Evolutionary conservation across 202 grass and related monocot genomes (phyloP).

Genomic region (Panicum virgatum): DNA sequence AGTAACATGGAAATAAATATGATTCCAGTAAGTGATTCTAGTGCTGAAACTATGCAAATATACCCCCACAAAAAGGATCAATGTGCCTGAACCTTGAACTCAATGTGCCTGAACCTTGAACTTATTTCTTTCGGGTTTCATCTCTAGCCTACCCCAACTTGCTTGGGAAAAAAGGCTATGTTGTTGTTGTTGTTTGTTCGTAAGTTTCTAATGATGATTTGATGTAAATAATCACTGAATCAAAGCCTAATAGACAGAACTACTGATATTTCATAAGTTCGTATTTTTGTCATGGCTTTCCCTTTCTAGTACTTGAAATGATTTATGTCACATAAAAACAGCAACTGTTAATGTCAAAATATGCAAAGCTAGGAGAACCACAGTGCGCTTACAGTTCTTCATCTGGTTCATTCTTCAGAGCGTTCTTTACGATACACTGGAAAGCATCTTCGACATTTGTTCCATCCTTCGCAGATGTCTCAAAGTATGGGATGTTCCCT

Average conservation of each 20-base stretch:
- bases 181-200: too few species aligned
- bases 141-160: too few species aligned
- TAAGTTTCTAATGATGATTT: not conserved
- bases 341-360: not conserved
- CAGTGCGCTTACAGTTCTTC: conserved; percentile 78
- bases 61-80: not conserved
- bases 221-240: not conserved
- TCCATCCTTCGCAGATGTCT: conserved; percentile 97
- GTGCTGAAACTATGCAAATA: not conserved
- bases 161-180: too few species aligned
- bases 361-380: conserved; percentile 5
- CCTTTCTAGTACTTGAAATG: not conserved
- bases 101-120: too few species aligned
- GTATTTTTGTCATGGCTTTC: not conserved
- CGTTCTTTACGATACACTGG: conserved; percentile 83
- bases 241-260: not conserved
- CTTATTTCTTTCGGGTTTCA: too few species aligned
- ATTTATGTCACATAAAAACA: not conserved
- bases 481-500: conserved; percentile 94
- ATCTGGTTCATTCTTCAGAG: conserved; percentile 95
- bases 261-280: not conserved
- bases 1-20: too few species aligned
- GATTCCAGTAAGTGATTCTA: not conserved
- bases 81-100: too few species aligned
- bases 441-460: conserved; percentile 94